Conservation (phyloP, 768 basidiomycete genomes). For the Calocera cornea region DNA sequence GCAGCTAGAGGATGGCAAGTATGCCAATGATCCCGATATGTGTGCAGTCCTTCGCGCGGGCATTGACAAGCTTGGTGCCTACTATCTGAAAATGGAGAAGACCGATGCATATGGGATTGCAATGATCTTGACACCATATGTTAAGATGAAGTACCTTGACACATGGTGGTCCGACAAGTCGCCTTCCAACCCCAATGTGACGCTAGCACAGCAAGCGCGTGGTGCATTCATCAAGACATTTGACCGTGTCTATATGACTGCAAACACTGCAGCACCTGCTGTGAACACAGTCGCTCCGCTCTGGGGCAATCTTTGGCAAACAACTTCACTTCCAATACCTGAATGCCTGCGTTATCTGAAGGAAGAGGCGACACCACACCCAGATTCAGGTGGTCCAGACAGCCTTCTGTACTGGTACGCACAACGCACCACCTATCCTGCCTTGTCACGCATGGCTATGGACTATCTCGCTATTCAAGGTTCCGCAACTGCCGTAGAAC, state of each 20-base stretch:
- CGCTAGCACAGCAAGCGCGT: neutral
- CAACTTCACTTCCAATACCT: neutral
- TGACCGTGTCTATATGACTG: neutral
- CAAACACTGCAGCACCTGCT: neutral
- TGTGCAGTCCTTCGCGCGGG: neutral
- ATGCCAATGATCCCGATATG: neutral
- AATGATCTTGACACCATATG: too few species aligned
- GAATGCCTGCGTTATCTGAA: neutral
- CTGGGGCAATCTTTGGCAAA: neutral
- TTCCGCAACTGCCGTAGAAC: neutral
- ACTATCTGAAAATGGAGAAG: neutral
- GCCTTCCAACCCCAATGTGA: neutral
- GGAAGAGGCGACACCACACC: neutral
- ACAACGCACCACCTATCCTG: neutral
- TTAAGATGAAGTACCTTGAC: too few species aligned
- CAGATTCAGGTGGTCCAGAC: neutral
- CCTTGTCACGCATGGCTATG: neutral
- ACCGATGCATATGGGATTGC: too few species aligned
- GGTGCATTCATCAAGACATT: neutral
- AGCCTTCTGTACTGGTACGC: neutral
- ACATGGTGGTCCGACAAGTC: neutral
- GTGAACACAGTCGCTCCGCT: neutral
- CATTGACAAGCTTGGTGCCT: neutral
- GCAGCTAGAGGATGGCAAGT: neutral
- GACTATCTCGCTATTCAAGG: slow-evolving; percentile 2